Conservation (phyloP, 2,329 filamentous ascomycete species). For the Colletotrichum sp. region DNA sequence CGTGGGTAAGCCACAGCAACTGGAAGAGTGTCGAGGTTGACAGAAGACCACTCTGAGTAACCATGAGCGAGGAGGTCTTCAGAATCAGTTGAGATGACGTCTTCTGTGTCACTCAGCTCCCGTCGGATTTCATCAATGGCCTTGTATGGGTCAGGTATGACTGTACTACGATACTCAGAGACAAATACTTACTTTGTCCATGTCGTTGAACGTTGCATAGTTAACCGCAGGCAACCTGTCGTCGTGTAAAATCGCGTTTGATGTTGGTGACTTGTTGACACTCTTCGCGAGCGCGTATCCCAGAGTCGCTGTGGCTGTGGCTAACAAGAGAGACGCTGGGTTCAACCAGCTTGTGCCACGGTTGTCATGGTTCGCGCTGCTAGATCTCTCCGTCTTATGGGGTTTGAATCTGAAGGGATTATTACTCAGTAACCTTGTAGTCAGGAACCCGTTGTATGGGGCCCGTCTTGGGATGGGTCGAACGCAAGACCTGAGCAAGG, state of each 20-base stretch:
- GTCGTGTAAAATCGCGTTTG: background rate
- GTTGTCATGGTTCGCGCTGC: background rate
- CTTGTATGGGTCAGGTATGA: constrained; percentile 35
- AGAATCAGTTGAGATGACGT: background rate
- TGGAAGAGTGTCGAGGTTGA: background rate
- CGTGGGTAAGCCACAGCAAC: background rate
- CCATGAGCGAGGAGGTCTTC: background rate
- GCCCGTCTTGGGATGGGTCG: background rate
- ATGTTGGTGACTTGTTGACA: background rate
- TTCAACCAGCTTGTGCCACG: background rate
- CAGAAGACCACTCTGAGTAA: background rate
- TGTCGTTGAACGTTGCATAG: background rate
- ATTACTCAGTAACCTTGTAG: background rate
- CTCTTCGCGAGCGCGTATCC: background rate
- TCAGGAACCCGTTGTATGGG: background rate
- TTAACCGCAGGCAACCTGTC: background rate
- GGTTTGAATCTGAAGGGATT: background rate
- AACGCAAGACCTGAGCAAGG: background rate
- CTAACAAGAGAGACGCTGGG: background rate
- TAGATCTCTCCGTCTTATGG: background rate
- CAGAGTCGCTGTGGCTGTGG: background rate
- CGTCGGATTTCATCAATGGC: constrained; percentile 58
- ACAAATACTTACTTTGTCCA: background rate
- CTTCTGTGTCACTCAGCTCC: constrained; percentile 35
- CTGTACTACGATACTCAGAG: background rate